Evolutionary conservation across 2,329 filamentous ascomycete species (phyloP), one percentile per base, ranked within the genome.

Genomic region (Achaetomium macrosporum): DNA sequence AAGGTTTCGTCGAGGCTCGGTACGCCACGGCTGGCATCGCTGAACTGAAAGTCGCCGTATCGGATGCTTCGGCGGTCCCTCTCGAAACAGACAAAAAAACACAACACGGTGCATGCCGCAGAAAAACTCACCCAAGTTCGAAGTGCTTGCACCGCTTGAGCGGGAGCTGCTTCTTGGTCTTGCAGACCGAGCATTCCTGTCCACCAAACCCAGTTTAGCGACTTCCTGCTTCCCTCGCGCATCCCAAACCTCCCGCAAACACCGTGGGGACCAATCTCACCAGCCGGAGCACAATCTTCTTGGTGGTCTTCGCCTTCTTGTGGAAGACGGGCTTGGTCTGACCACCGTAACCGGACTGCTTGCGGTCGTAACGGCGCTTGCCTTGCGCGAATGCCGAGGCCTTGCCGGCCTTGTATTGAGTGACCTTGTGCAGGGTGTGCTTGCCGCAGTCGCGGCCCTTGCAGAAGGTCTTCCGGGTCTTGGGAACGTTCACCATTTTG

Each of bases 71-170:
- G 52, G 57, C 57, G 53, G 57, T 51, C 57, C 51, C 52, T 59
- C 52, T 47, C 31, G 40, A 33, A 47, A 40, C 41, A 58, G 20
- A 11, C 20, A 39, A 35, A 20, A 12, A 29, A 36, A 25, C 25
- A 7, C 4, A 13, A 39, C 35, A 47, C 7, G 9, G 30, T 17
- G 50, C 17, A 48, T 9, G 12, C 36, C n/a, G 44, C 12, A 15
- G 20, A 25, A 33, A 43, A 48, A 53, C 89, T 63, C 90, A 95
- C 89, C 90, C 93, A 72, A 99, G 82, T 83, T 99, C 93, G 79
- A 99, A 99, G 85, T 99, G 93, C 88, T 99, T 99, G 90, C 93
- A 99, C 74, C 93, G 90, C 88, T 99, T 99, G 77, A 99, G 82
- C 67, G 93, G 84, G 72, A 99, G 83, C 82, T 99, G 90, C 76